These are phyloP conservation scores for Zygotorulaspora danielsina DNA, from an alignment of 805 yeast species.

Conservation along the genomic window DNA sequence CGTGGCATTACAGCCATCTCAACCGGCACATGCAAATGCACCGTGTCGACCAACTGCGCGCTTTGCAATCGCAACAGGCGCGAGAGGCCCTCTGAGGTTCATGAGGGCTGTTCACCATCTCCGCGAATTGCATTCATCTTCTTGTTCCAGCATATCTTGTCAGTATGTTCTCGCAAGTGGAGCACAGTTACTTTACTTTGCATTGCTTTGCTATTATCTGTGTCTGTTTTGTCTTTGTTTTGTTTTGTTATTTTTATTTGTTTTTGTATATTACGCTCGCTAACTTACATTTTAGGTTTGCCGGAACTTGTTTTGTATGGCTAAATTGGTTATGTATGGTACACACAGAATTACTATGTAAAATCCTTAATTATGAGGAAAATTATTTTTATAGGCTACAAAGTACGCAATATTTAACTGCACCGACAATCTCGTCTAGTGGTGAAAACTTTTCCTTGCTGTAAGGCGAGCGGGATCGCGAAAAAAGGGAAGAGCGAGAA, in stretches of 20 bases:
- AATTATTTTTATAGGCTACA: neutral
- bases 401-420: constrained; percentile 4
- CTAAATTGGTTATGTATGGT: neutral
- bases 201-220: too few species aligned
- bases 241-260: constrained; percentile 3
- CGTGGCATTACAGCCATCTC: too few species aligned
- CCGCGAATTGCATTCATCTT: too few species aligned
- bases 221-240: neutral
- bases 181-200: too few species aligned
- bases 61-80: too few species aligned
- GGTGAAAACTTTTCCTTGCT: neutral
- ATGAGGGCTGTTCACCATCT: too few species aligned
- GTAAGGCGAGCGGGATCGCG: neutral
- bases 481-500: neutral
- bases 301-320: neutral
- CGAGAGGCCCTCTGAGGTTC: too few species aligned
- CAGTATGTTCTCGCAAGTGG: too few species aligned
- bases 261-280: neutral
- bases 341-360: constrained; percentile 1
- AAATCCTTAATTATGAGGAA: neutral
- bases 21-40: too few species aligned
- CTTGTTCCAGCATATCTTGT: too few species aligned
- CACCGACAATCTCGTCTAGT: neutral
- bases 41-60: too few species aligned
- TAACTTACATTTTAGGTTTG: constrained; percentile 5